Evolutionary conservation across 75 land plant genomes (phyloP).

Genomic region (Chamaecyparis obtusa): DNA sequence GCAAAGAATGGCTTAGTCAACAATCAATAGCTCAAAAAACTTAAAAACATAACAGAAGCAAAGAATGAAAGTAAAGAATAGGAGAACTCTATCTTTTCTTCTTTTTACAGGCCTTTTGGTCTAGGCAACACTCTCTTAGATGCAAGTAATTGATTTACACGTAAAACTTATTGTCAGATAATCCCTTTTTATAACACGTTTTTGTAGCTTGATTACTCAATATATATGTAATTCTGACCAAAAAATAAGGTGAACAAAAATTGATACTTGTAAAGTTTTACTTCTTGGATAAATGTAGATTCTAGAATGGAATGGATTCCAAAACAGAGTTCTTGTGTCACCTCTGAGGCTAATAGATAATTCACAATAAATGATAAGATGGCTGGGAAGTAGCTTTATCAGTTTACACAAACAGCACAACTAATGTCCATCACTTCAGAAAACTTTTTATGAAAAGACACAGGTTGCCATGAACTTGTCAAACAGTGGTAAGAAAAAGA

Average conservation of each 20-base stretch:
- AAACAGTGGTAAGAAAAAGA: background rate
- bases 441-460: background rate
- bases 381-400: background rate
- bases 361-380: background rate
- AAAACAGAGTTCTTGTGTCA: background rate
- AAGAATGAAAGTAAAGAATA: background rate
- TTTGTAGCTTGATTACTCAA: background rate
- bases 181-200: background rate
- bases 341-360: background rate
- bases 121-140: background rate
- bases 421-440: background rate
- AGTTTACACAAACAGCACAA: background rate
- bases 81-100: background rate
- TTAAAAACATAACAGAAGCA: background rate
- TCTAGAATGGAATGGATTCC: background rate
- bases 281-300: background rate
- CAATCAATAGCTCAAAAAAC: background rate
- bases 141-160: background rate
- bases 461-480: background rate
- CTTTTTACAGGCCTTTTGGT: background rate
- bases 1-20: background rate
- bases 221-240: background rate
- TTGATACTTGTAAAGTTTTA: background rate
- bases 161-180: background rate
- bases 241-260: background rate